Evolutionary conservation across 495 filamentous ascomycete genomes (phyloP).

Genomic region (Terfezia claveryi): DNA sequence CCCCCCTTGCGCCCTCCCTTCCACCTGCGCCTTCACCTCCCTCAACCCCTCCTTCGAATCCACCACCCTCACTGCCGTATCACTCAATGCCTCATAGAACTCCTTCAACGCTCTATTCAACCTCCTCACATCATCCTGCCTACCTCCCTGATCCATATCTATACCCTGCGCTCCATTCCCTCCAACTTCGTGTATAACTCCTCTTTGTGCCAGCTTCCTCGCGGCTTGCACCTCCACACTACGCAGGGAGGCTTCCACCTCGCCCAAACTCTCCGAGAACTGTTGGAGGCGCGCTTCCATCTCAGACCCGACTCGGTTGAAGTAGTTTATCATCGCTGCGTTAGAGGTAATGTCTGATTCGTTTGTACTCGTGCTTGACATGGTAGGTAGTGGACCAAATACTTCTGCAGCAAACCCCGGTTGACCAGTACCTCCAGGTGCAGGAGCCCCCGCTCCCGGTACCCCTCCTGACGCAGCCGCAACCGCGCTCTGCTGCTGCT

Average conservation of each 20-base stretch:
- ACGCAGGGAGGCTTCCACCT: constrained; percentile 15
- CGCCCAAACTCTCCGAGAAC: constrained; percentile 13
- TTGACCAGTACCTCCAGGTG: neutral
- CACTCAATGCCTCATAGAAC: constrained; percentile 16
- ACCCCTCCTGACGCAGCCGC: neutral
- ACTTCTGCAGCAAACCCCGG: neutral
- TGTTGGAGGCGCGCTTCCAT: constrained; percentile 14
- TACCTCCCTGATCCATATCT: constrained; percentile 4
- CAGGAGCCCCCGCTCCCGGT: neutral
- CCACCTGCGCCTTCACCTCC: neutral
- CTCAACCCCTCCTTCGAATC: constrained; percentile 17
- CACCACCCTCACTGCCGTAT: constrained; percentile 15
- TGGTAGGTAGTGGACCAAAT: neutral
- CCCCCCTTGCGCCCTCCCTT: too few relatives aligned
- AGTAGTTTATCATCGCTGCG: constrained; percentile 17
- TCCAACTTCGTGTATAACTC: neutral
- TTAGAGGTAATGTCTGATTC: constrained; percentile 19
- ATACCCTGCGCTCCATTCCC: constrained; percentile 1
- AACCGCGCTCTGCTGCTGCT: neutral
- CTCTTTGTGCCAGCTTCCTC: neutral
- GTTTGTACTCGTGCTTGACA: constrained; percentile 1
- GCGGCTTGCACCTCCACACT: constrained; percentile 15
- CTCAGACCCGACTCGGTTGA: constrained; percentile 10
- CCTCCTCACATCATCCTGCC: constrained; percentile 14
- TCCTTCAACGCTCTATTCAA: constrained; percentile 16